Conservation (phyloP, 202 grass and related monocot genomes). For the Brachypodium distachyon region DNA sequence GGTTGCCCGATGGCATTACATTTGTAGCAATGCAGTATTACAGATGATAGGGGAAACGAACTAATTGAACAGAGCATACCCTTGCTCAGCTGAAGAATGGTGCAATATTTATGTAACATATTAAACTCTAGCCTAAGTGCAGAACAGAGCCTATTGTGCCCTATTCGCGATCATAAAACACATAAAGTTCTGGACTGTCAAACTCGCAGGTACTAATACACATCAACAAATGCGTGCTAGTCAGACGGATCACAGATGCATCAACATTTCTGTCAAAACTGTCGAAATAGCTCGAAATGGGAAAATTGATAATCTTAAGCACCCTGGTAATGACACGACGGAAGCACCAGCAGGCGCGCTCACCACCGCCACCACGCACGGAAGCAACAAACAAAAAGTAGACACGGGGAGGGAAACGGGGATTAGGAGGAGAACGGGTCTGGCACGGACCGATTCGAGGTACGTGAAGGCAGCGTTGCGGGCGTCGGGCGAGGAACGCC, state of each 20-base stretch:
- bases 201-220: not conserved
- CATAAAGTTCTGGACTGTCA: not conserved
- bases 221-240: not conserved
- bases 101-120: not conserved
- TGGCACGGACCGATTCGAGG: conserved; percentile 71
- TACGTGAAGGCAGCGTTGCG: conserved; percentile 75
- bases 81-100: not conserved
- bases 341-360: not conserved
- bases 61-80: not conserved
- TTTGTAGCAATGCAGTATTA: not conserved
- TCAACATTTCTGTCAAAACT: not conserved
- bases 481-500: conserved; percentile 59
- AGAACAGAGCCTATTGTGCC: not conserved
- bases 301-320: not conserved
- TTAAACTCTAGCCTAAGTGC: not conserved
- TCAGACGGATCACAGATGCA: not conserved
- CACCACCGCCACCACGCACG: not conserved
- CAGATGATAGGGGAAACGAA: not conserved
- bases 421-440: not conserved
- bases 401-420: not conserved
- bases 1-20: not conserved
- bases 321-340: not conserved
- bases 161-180: not conserved
- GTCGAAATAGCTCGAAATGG: not conserved
- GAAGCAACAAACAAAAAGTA: not conserved